Conservation (phyloP, 2,329 filamentous ascomycete genomes). For the Alternaria sp. region DNA sequence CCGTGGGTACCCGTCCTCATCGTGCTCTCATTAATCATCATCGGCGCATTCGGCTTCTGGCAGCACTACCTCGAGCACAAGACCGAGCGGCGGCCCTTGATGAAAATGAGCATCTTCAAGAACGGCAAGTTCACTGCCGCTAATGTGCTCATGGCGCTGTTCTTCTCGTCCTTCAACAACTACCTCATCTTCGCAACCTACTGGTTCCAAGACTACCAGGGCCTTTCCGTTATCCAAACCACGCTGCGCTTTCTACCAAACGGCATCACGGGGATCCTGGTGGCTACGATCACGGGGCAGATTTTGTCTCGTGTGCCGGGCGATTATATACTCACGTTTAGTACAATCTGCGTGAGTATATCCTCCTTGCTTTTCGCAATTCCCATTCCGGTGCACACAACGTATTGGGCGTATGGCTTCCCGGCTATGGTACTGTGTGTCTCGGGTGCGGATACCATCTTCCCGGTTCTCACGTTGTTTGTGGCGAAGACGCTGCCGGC, state of each 20-base stretch:
- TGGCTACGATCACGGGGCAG: conserved; percentile 58
- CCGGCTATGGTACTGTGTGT: conserved; percentile 70
- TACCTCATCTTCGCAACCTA: conserved; percentile 72
- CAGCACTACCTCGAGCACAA: conserved; percentile 65
- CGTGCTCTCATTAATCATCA: conserved; percentile 62
- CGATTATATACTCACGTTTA: conserved; percentile 63
- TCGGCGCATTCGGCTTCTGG: conserved; percentile 66
- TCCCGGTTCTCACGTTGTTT: conserved; percentile 70
- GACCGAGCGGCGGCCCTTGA: conserved; percentile 62
- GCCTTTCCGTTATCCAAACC: conserved; percentile 67
- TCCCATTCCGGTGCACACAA: conserved; percentile 65
- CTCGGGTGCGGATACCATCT: conserved; percentile 70
- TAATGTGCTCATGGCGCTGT: conserved; percentile 69
- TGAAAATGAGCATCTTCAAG: conserved; percentile 70
- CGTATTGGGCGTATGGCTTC: conserved; percentile 72
- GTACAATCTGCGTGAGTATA: conserved; percentile 62
- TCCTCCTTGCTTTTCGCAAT: conserved; percentile 68
- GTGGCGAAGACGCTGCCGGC: conserved; percentile 67
- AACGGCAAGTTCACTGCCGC: conserved; percentile 66
- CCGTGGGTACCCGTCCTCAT: conserved; percentile 68
- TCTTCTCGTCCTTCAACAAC: conserved; percentile 72
- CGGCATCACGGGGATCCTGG: conserved; percentile 65
- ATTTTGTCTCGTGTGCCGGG: conserved; percentile 60
- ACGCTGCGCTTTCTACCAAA: conserved; percentile 73
- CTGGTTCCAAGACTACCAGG: conserved; percentile 72